Evolutionary conservation across 164 flowering plant genomes (phyloP), one percentile per base, ranked within the genome.

Genomic region (Malania oleifera): DNA sequence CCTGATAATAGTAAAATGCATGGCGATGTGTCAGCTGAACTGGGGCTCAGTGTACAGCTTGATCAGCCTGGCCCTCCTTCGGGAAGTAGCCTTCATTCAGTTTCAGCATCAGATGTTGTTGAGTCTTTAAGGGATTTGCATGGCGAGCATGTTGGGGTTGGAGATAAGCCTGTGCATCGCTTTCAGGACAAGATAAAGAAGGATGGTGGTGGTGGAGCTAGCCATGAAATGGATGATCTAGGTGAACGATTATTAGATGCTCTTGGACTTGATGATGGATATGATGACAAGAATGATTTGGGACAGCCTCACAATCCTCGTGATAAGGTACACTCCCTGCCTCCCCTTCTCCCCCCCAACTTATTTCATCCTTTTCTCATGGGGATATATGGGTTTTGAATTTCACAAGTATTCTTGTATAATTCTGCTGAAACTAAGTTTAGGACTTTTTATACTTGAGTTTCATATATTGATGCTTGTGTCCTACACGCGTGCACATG

Each of bases 31-130:
- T 51, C 61, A 0, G 27, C 14, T 19, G 56, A 46, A 12, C 9
- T 64, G 3, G 70, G 78, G 50, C 75, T 80, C 2, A 44, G 60
- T 50, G 54, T 45, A 41, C 95, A 83, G 82, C 73, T 82, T 71
- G 92, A 83, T 63, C 77, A 31, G 19, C 96, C 84, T 18, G 84
- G 84, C 19, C 79, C 71, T 0, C 77, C 83, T 0, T 13, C 72
- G 9, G 88, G 98, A 23, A 78, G 78, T 69, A 69, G 60, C 31
- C 73, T 80, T 28, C 82, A 73, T 55, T 84, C 96, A 11, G 84
- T 59, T 43, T 61, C 73, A 12, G 82, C 68, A 0, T 57, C 64
- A 4, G 86, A 78, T 57, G 56, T 75, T 44, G 86, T 81, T 62
- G 82, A 80, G 56, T 66, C 83, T 40, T 19, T 74, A 51, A 26